phyloP scores from a whole-genome alignment of 345 rosid species.

The Aethionema arabicum region DNA sequence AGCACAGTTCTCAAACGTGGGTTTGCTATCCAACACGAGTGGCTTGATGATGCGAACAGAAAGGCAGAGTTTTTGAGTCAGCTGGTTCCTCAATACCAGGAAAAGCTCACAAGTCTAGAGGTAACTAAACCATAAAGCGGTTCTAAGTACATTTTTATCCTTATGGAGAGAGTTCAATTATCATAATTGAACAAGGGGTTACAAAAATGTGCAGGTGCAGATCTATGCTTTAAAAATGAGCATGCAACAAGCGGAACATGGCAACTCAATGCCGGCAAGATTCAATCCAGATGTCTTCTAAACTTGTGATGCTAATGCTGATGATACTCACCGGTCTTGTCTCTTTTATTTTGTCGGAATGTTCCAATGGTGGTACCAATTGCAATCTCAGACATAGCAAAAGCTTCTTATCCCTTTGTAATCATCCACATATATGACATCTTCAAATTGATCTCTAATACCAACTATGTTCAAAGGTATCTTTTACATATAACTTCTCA shows the following conservation, averaged over 20 bases:
- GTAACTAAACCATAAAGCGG: conserved; percentile 32
- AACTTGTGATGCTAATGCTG: conserved; percentile 22
- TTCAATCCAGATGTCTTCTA: conserved; percentile 79
- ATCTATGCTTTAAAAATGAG: conserved; percentile 80
- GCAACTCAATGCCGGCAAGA: conserved; percentile 60
- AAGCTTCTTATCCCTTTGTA: conserved; percentile 38
- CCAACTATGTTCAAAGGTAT: too few species aligned
- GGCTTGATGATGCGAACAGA: conserved; percentile 55
- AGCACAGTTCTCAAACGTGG: conserved; percentile 81
- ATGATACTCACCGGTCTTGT: conserved; percentile 35
- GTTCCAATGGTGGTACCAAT: conserved; percentile 48
- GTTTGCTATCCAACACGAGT: conserved; percentile 84
- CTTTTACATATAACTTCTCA: too few species aligned
- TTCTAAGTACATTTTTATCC: not conserved
- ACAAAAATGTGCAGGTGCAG: conserved; percentile 48
- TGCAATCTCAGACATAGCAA: conserved; percentile 40
- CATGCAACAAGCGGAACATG: conserved; percentile 66
- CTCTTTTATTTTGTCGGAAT: conserved; percentile 40
- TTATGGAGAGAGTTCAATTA: not conserved
- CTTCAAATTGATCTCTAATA: too few species aligned
- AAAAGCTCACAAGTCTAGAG: conserved; percentile 70
- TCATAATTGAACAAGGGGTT: conserved; percentile 13
- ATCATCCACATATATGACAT: too few species aligned
- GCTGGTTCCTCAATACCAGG: conserved; percentile 72
- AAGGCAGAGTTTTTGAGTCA: conserved; percentile 68